phyloP scores from a whole-genome alignment of 2,329 filamentous ascomycete species.

The Cercospora zeae-maydis region DNA sequence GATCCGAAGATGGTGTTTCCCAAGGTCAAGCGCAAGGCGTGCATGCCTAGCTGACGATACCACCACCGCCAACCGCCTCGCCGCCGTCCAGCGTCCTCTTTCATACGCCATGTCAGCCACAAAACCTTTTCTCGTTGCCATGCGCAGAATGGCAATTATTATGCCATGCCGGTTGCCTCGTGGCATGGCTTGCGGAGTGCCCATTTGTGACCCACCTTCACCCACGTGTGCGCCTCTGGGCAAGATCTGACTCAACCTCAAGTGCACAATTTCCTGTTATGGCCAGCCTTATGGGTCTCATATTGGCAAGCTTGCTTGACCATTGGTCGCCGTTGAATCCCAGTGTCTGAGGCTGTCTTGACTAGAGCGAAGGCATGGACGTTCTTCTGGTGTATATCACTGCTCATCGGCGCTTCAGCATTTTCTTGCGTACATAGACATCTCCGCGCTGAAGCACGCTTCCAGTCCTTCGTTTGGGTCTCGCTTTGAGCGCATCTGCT shows the following conservation, averaged over 20 bases:
- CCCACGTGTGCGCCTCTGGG: not conserved
- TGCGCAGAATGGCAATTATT: not conserved
- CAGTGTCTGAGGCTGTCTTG: not conserved
- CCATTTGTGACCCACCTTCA: not conserved
- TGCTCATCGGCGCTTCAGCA: not conserved
- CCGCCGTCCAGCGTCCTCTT: not conserved
- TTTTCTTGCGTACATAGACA: not conserved
- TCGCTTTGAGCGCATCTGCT: not conserved
- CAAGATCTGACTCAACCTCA: constrained; percentile 1
- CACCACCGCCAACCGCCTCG: no score
- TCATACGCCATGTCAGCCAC: constrained; percentile 2
- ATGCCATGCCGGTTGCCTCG: not conserved
- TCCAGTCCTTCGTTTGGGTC: not conserved
- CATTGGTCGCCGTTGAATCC: not conserved
- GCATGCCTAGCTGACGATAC: not conserved
- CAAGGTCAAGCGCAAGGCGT: not conserved
- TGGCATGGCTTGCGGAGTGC: constrained; percentile 8
- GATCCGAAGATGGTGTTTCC: not conserved
- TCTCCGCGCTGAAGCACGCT: not conserved
- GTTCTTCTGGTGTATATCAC: not conserved
- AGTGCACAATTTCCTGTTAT: not conserved
- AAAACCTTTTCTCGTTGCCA: not conserved
- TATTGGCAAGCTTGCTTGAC: not conserved
- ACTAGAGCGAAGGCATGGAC: not conserved
- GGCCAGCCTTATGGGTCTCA: constrained; percentile 1